These are phyloP conservation scores for Syzygium syzygioides DNA, from an alignment of 441 rosid species.

Conservation along the genomic window DNA sequence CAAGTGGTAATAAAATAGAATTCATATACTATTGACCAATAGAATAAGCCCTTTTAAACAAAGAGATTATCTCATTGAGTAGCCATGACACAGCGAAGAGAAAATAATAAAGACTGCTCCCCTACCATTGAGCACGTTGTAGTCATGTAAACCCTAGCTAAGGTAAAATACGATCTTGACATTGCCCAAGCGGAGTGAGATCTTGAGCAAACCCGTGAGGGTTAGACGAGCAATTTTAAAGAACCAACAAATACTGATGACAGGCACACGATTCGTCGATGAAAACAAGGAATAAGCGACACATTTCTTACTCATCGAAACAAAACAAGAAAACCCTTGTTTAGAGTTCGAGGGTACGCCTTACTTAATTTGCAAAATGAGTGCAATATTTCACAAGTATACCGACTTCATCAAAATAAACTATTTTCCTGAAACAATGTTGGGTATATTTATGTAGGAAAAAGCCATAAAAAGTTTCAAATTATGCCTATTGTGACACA, in stretches of 20 bases:
- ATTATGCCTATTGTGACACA: no score
- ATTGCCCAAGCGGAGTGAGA: neutral
- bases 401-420: neutral
- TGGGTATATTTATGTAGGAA: no score
- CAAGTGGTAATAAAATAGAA: neutral
- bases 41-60: neutral
- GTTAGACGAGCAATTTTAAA: neutral
- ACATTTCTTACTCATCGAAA: neutral
- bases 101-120: neutral
- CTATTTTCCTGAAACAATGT: neutral
- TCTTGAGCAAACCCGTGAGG: neutral
- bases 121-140: neutral
- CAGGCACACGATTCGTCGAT: neutral
- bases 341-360: neutral
- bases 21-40: neutral
- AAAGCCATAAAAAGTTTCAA: no score
- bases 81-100: neutral
- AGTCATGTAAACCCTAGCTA: neutral
- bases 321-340: neutral
- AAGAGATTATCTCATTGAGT: neutral
- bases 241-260: fast-evolving
- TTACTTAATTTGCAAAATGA: neutral
- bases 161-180: neutral
- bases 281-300: neutral
- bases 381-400: neutral